These are phyloP conservation scores for Pulveroboletus sp. DNA, from an alignment of 768 basidiomycete genomes.

Conservation along the genomic window DNA sequence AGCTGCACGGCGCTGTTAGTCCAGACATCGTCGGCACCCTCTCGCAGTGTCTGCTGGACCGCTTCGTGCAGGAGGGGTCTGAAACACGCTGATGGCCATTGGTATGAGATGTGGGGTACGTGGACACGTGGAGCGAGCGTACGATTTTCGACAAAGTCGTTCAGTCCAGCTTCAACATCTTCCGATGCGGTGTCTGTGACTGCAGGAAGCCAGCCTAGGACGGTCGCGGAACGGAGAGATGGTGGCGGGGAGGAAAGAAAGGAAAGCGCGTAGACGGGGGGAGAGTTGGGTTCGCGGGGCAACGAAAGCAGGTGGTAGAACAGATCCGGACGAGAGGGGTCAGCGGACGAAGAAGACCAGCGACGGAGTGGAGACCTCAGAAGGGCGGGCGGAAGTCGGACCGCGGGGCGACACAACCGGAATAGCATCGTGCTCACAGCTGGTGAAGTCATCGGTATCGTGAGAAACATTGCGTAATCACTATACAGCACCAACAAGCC, in stretches of 20 bases:
- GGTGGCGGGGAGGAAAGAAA: conserved; percentile 50
- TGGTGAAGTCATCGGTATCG: conserved; percentile 11
- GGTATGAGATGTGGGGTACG: neutral
- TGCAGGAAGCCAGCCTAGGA: conserved; percentile 73
- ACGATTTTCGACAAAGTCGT: conserved; percentile 75
- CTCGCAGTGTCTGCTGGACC: conserved; percentile 48
- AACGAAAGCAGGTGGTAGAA: conserved; percentile 64
- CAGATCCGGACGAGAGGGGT: conserved; percentile 60
- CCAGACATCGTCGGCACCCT: conserved; percentile 64
- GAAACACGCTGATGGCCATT: conserved; percentile 48
- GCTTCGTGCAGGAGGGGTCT: conserved; percentile 56
- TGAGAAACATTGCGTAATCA: conserved; percentile 27
- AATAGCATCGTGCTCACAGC: too few species aligned
- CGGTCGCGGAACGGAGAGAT: conserved; percentile 42
- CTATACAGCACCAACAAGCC: conserved; percentile 37
- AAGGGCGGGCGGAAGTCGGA: conserved; percentile 12
- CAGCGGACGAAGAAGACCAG: conserved; percentile 33
- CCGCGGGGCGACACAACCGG: too few species aligned
- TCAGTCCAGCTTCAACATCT: conserved; percentile 48
- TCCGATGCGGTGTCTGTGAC: conserved; percentile 25
- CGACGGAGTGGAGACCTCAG: neutral
- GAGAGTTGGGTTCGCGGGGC: conserved; percentile 39
- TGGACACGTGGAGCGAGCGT: conserved; percentile 21
- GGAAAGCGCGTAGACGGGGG: conserved; percentile 61
- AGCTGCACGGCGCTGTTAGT: conserved; percentile 60